These are phyloP conservation scores for Blastocladiella emersonii DNA, from an alignment of 371 early-diverging fungal genomes.

Conservation along the genomic window DNA sequence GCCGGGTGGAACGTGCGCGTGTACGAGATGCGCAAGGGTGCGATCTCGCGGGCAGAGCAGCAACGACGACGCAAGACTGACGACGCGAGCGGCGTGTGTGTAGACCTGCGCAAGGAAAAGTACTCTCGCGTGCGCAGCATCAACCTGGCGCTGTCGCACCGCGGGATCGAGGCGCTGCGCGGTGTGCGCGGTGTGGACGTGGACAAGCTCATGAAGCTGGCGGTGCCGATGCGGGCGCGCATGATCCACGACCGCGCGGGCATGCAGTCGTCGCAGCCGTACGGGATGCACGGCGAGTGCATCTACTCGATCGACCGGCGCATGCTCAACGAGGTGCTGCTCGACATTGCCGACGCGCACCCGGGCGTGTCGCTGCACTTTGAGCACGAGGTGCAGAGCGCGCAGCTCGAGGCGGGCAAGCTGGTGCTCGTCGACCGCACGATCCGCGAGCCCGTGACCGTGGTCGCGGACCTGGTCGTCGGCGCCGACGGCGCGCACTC, in stretches of 20 bases:
- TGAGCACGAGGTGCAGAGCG: conserved; percentile 30
- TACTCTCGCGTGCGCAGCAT: conserved; percentile 57
- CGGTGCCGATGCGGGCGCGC: conserved; percentile 84
- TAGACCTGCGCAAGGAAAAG: conserved; percentile 23
- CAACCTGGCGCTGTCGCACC: conserved; percentile 81
- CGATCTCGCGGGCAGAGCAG: too few relatives aligned
- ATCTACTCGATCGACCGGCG: conserved; percentile 90
- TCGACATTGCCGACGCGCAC: conserved; percentile 49
- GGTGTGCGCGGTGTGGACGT: conserved; percentile 42
- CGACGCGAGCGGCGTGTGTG: too few relatives aligned
- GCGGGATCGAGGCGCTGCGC: conserved; percentile 73
- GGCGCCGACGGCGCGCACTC: conserved; percentile 95
- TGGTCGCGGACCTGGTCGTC: conserved; percentile 61
- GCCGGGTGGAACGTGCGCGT: conserved; percentile 79
- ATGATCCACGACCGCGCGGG: conserved; percentile 77
- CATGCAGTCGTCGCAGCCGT: conserved; percentile 50
- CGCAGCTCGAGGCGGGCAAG: conserved; percentile 28
- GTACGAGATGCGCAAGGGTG: conserved; percentile 79
- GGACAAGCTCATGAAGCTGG: conserved; percentile 48
- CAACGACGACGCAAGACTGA: too few relatives aligned
- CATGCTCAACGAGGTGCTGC: conserved; percentile 59
- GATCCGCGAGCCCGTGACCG: conserved; percentile 19
- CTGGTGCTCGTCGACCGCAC: conserved; percentile 15
- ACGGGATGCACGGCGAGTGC: conserved; percentile 76
- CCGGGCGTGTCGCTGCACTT: conserved; percentile 53